phyloP scores from a whole-genome alignment of 1,284 basidiomycete genomes.

The Thecaphora thlaspeos region DNA sequence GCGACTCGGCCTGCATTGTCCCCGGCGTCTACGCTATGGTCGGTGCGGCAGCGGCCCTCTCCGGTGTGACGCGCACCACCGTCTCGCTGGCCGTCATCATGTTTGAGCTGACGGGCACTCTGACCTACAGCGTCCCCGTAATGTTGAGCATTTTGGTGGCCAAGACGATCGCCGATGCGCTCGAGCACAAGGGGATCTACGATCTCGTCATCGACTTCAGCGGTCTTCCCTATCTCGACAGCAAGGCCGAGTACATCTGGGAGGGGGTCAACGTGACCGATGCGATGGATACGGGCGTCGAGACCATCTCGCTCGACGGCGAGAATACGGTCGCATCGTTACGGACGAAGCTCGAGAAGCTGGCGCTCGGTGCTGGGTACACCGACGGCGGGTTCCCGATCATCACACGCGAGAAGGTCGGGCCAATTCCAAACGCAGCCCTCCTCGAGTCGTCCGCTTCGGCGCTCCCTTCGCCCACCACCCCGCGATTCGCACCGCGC shows the following conservation, averaged over 20 bases:
- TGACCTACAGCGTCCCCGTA: constrained; percentile 91
- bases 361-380: constrained; percentile 37
- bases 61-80: constrained; percentile 73
- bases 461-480: constrained; percentile 6
- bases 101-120: constrained; percentile 89
- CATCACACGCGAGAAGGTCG: constrained; percentile 56
- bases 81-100: constrained; percentile 95
- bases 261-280: constrained; percentile 41
- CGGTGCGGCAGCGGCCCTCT: constrained; percentile 76
- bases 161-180: constrained; percentile 77
- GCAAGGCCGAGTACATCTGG: constrained; percentile 85
- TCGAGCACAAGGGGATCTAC: constrained; percentile 93
- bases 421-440: not conserved
- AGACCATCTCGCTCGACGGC: constrained; percentile 62
- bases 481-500: constrained; percentile 57
- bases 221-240: constrained; percentile 75
- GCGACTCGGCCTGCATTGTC: constrained; percentile 62
- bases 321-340: constrained; percentile 66
- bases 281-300: constrained; percentile 45
- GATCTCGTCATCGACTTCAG: constrained; percentile 83
- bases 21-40: constrained; percentile 81
- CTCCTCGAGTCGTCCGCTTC: constrained; percentile 1
- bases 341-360: constrained; percentile 56
- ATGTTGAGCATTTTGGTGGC: constrained; percentile 84
- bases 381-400: constrained; percentile 90